A percentile compares a stretch with the other conserved stretches of the same genome.
phyloP scores from a whole-genome alignment of 2,329 filamentous ascomycete species.

The Pleomassaria siparia region DNA sequence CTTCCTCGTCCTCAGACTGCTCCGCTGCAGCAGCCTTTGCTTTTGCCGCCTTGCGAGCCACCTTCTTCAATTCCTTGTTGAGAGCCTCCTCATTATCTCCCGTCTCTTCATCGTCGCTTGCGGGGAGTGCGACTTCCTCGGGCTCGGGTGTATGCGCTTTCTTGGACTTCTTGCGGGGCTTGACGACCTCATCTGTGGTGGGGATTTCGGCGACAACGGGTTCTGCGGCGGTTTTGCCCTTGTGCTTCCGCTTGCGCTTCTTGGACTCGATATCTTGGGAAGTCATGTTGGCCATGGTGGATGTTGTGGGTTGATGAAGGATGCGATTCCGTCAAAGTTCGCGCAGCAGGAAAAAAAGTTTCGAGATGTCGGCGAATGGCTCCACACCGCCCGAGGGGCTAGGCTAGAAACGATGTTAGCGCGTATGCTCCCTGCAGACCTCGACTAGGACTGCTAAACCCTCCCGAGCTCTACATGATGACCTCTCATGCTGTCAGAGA shows the following conservation, averaged over 20 bases:
- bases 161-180: slow-evolving; percentile 46
- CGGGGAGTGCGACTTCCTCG: slow-evolving; percentile 12
- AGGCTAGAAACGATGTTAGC: too few relatives aligned
- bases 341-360: slow-evolving; percentile 1
- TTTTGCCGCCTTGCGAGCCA: slow-evolving; percentile 29
- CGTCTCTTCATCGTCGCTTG: slow-evolving; percentile 33
- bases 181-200: slow-evolving; percentile 40
- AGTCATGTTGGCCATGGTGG: slow-evolving; percentile 41
- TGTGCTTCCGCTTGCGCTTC: slow-evolving; percentile 54
- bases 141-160: slow-evolving; percentile 38
- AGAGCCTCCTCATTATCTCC: slow-evolving; percentile 36
- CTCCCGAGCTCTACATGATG: too few relatives aligned
- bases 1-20: slow-evolving; percentile 32
- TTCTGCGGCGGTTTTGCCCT: slow-evolving; percentile 36
- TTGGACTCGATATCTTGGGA: slow-evolving; percentile 46
- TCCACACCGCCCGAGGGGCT: too few relatives aligned
- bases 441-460: too few relatives aligned
- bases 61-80: slow-evolving; percentile 38
- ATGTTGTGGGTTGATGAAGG: background rate
- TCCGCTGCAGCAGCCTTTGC: slow-evolving; percentile 20
- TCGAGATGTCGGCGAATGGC: background rate
- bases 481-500: too few relatives aligned
- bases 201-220: slow-evolving; percentile 26
- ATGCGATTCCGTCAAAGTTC: background rate
- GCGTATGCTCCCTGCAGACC: too few relatives aligned